Evolutionary conservation across 371 early-diverging fungal species (phyloP).

Genomic region (Capillidium heterosporum): DNA sequence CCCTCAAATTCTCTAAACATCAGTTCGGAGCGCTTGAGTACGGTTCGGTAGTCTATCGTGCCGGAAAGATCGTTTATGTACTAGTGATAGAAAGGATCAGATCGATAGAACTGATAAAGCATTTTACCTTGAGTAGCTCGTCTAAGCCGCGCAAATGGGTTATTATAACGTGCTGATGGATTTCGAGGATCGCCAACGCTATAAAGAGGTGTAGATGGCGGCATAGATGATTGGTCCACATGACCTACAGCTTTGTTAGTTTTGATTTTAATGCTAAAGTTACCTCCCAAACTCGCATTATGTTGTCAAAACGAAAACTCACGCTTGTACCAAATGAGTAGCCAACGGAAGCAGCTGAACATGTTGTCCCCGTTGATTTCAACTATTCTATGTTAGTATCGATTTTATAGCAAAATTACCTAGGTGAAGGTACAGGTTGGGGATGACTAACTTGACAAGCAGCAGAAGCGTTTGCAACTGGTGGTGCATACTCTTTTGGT

Average conservation of each 20-base stretch:
- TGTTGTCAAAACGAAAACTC: constrained; percentile 78
- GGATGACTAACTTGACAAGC: constrained; percentile 67
- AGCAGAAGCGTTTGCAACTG: constrained; percentile 56
- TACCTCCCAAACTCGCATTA: constrained; percentile 71
- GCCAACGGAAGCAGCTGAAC: constrained; percentile 89
- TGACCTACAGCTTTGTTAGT: constrained; percentile 13
- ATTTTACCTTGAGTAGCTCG: constrained; percentile 58
- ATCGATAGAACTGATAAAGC: background rate
- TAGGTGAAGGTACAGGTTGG: constrained; percentile 51
- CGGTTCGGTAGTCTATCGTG: constrained; percentile 51
- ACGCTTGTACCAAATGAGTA: constrained; percentile 87
- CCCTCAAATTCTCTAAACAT: background rate
- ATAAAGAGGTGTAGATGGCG: constrained; percentile 71
- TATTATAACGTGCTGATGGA: constrained; percentile 55
- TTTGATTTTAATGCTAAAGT: background rate
- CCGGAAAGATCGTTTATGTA: constrained; percentile 74
- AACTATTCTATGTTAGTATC: constrained; percentile 17
- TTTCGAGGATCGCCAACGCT: constrained; percentile 72
- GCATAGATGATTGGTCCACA: constrained; percentile 72
- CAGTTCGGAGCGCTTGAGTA: constrained; percentile 50
- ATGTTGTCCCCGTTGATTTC: constrained; percentile 60
- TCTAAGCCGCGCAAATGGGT: constrained; percentile 61
- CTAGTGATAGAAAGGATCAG: constrained; percentile 15
- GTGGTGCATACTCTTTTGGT: constrained; percentile 79
- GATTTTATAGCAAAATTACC: constrained; percentile 16